These are phyloP conservation scores for Ophiostoma perfectum DNA, from an alignment of 2,329 filamentous ascomycete genomes.

Conservation along the genomic window DNA sequence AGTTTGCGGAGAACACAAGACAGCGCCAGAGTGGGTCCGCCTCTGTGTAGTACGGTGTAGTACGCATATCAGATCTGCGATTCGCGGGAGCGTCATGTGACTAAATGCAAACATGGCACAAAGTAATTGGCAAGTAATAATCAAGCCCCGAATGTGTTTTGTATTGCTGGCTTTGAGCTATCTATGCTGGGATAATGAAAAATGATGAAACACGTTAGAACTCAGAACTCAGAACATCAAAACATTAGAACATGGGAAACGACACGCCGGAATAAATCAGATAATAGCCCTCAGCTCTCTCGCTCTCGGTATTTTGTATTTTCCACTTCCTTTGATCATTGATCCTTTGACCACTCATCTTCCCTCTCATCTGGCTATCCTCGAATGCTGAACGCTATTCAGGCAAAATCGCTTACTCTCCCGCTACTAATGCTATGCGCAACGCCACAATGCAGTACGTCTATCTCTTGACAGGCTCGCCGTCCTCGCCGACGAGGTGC, in stretches of 20 bases:
- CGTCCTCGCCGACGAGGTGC: slow-evolving; percentile 65
- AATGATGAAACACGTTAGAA: neutral
- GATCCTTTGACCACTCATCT: neutral
- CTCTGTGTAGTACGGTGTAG: neutral
- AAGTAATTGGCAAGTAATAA: too few species aligned
- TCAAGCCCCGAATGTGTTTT: too few species aligned
- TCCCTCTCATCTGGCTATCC: too few species aligned
- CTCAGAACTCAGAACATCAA: neutral
- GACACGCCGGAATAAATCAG: neutral
- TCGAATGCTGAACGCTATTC: too few species aligned
- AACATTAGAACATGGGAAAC: neutral
- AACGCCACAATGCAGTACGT: neutral
- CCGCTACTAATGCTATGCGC: too few species aligned
- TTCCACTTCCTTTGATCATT: neutral
- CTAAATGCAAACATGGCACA: too few species aligned
- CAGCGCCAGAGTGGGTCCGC: neutral
- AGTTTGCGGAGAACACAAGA: neutral
- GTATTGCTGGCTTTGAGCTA: neutral
- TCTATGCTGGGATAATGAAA: neutral
- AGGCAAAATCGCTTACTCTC: too few species aligned
- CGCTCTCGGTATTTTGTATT: neutral
- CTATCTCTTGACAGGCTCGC: slow-evolving; percentile 40
- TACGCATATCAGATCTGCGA: neutral
- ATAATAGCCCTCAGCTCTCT: neutral
- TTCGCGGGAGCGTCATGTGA: neutral